Base-by-base conservation (phyloP, 441 rosid genomes). In the Pelargonium cotyledonis region DNA sequence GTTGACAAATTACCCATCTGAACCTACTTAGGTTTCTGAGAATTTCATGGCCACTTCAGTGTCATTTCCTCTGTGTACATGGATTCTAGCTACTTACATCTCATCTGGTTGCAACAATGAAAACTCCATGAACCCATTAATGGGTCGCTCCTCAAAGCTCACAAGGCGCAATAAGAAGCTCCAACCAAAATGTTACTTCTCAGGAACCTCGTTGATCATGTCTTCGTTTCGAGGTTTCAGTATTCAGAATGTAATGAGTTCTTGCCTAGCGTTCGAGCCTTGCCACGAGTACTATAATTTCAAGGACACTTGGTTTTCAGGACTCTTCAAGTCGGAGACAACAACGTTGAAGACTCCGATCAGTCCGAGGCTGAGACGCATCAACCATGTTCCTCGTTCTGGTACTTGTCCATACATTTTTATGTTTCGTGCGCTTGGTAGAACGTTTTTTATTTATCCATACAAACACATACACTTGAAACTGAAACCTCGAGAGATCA, bases 81-180 rank as follows among this genome's bases (percentile, higher is more conserved):
- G 77, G 68, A 73, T 58, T 47, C 35, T 61, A 47, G 58, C 73
- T 18, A 21, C 65, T 49, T 68, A 29, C 72, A 49, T 65, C 46
- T 63, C 76, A 23, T 64, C 64, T 41, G 7, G 55, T 10, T 43
- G 2, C 1, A 43, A 35, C 15, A 63, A 49, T 19, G 63, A 57
- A 26, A 63, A n/a, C 19, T 44, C 69, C 26, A 18, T 21, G 16
- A 7, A 35, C 19, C 21, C 12, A n/a, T 15, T 12, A 9, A 10
- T 5, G 64, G 47, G 47, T 11, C 67, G 10, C n/a, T 40, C 43
- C 29, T 10, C 64, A 8, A 60, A 12, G 26, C 58, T 14, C 16
- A 14, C 18, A 51, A 70, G 70, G 23, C 14, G 26, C 46, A 23
- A 23, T 2, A 58, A 16, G 67, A 69, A 58, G 66, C 55, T 69